Evolutionary conservation across 2,329 filamentous ascomycete species (phyloP).

Genomic region (Xenoacremonium recifei): DNA sequence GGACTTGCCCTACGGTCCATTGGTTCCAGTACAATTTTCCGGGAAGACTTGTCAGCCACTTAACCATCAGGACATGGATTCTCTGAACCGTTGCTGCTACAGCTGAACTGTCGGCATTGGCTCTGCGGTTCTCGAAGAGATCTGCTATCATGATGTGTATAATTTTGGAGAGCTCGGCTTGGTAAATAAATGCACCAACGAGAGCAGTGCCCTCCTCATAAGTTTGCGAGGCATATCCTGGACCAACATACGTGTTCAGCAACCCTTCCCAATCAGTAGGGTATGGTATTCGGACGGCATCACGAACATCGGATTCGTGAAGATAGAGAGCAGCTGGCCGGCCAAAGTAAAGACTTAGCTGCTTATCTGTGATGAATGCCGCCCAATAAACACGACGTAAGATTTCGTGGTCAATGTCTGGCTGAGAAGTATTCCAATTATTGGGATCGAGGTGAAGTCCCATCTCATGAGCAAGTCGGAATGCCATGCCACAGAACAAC

Average conservation of each 20-base stretch:
- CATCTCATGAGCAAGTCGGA: constrained; percentile 51
- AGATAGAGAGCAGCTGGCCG: constrained; percentile 49
- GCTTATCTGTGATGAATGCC: constrained; percentile 50
- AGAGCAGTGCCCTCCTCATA: constrained; percentile 46
- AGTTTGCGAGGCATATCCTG: constrained; percentile 41
- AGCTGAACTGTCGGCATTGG: constrained; percentile 38
- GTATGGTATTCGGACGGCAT: constrained; percentile 47
- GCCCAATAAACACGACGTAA: constrained; percentile 50
- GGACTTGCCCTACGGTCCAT: constrained; percentile 47
- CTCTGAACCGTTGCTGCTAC: constrained; percentile 42
- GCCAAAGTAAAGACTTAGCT: constrained; percentile 51
- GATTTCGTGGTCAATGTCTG: constrained; percentile 42
- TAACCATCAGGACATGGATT: constrained; percentile 45
- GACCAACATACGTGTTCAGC: constrained; percentile 46
- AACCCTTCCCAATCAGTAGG: constrained; percentile 47
- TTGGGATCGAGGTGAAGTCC: constrained; percentile 50
- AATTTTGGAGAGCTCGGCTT: constrained; percentile 48
- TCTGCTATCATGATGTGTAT: constrained; percentile 49
- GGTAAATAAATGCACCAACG: constrained; percentile 45
- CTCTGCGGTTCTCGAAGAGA: constrained; percentile 47
- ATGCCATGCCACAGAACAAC: constrained; percentile 52
- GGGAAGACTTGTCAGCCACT: constrained; percentile 45
- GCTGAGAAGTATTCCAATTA: constrained; percentile 45
- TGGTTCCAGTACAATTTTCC: constrained; percentile 50
- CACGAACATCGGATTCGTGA: constrained; percentile 47